These are phyloP conservation scores for Phytophthora quininea DNA, from an alignment of 352 stramenopile genomes.

Conservation along the genomic window DNA sequence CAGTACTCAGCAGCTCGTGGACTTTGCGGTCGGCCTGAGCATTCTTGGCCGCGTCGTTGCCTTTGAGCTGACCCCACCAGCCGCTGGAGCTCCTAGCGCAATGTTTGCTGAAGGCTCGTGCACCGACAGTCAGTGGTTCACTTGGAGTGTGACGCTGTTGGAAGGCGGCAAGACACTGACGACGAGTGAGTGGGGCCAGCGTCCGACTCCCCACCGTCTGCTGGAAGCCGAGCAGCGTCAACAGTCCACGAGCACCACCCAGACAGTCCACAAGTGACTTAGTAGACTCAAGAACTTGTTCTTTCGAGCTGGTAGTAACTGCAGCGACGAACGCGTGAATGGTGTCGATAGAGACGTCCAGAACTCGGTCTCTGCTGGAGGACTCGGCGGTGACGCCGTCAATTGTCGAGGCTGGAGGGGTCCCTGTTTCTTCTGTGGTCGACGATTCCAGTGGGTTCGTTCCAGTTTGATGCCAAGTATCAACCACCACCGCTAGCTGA, in stretches of 20 bases:
- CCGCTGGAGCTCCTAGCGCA: slow-evolving; percentile 65
- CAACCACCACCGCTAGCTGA: slow-evolving; percentile 54
- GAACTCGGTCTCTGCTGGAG: slow-evolving; percentile 36
- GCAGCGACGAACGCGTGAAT: slow-evolving; percentile 33
- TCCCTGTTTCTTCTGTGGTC: slow-evolving; percentile 2
- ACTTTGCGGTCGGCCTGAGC: slow-evolving; percentile 54
- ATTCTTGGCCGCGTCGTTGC: slow-evolving; percentile 79
- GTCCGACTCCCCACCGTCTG: slow-evolving; percentile 62
- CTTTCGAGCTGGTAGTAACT: not conserved
- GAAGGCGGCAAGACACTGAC: slow-evolving; percentile 66
- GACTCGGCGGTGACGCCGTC: slow-evolving; percentile 44
- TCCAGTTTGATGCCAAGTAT: slow-evolving; percentile 39
- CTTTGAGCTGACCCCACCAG: slow-evolving; percentile 69
- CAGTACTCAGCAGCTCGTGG: slow-evolving; percentile 49
- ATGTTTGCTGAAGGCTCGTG: slow-evolving; percentile 81
- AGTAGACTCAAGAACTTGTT: slow-evolving; percentile 8
- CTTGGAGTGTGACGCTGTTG: slow-evolving; percentile 34
- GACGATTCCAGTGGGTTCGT: slow-evolving; percentile 40
- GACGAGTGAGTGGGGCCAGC: slow-evolving; percentile 54
- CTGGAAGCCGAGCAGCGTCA: slow-evolving; percentile 73
- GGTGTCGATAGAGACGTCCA: slow-evolving; percentile 22
- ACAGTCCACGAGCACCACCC: slow-evolving; percentile 58
- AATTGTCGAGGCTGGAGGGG: slow-evolving; percentile 15
- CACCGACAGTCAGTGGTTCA: slow-evolving; percentile 73
- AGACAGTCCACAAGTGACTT: slow-evolving; percentile 41